A percentile compares a stretch with the other conserved stretches of the same genome.
Evolutionary conservation across 1,139 yeast species (phyloP).

Genomic region (Kodamaea fungicola): DNA sequence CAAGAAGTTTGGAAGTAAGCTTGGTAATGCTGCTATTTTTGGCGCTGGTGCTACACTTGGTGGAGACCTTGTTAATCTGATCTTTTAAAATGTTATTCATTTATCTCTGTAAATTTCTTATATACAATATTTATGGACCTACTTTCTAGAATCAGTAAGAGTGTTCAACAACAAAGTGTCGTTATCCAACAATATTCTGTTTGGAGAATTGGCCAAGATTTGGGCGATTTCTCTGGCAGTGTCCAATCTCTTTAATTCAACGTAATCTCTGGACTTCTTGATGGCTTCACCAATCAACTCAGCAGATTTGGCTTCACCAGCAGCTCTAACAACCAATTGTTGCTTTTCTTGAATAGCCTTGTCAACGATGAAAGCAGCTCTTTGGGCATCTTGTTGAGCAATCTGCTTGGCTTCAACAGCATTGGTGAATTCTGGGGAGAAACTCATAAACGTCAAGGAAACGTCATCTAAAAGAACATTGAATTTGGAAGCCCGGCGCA

Average conservation of each 20-base stretch:
- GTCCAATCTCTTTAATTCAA: conserved; percentile 92
- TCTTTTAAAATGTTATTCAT: conserved; percentile 46
- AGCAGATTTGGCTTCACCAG: conserved; percentile 98
- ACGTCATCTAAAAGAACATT: conserved; percentile 90
- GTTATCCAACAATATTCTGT: conserved; percentile 85
- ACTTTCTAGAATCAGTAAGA: conserved; percentile 48
- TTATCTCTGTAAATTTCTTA: too few relatives aligned
- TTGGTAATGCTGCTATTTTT: conserved; percentile 90
- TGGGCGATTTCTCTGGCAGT: conserved; percentile 95
- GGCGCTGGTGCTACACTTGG: conserved; percentile 99
- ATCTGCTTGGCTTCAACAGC: conserved; percentile 99
- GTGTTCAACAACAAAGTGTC: conserved; percentile 91
- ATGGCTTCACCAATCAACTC: conserved; percentile 98
- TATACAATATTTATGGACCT: background rate
- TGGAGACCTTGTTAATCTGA: conserved; percentile 78
- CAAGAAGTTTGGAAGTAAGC: conserved; percentile 72
- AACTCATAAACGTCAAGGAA: conserved; percentile 92
- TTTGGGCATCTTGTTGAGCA: conserved; percentile 98
- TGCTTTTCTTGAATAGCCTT: conserved; percentile 97
- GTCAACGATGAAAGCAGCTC: conserved; percentile 95
- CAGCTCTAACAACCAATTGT: conserved; percentile 91
- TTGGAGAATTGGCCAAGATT: conserved; percentile 82
- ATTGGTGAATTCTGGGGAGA: conserved; percentile 94
- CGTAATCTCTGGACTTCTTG: conserved; percentile 91
- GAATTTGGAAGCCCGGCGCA: conserved; percentile 89